Percentiles rank a stretch among this genome's conserved stretches.
These are phyloP conservation scores for Ophiosphaerella korrae DNA, from an alignment of 2,329 filamentous ascomycete species.

Conservation along the genomic window DNA sequence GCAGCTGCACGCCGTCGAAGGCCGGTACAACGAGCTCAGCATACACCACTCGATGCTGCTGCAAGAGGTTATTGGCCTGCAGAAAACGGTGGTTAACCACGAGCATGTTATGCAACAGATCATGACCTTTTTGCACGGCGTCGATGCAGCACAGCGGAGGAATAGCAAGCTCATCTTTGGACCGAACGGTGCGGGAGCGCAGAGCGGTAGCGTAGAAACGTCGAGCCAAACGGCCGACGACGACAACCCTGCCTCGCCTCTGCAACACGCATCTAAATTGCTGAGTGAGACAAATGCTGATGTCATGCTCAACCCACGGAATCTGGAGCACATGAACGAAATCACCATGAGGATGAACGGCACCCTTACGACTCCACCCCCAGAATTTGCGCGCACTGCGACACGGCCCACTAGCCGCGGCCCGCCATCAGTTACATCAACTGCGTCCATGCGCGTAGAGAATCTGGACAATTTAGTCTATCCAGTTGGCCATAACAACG, in stretches of 20 bases:
- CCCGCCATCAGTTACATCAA: conserved; percentile 56
- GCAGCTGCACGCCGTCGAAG: conserved; percentile 85
- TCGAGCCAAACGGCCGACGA: conserved; percentile 58
- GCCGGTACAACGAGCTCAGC: conserved; percentile 79
- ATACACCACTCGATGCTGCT: conserved; percentile 68
- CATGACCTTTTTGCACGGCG: conserved; percentile 69
- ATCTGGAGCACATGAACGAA: conserved; percentile 69
- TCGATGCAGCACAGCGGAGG: conserved; percentile 67
- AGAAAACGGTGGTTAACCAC: conserved; percentile 74
- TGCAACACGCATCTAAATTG: conserved; percentile 71
- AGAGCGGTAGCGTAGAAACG: conserved; percentile 49
- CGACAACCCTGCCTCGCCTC: conserved; percentile 68
- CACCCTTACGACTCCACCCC: conserved; percentile 61
- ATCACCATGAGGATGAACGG: conserved; percentile 60
- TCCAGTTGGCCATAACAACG: conserved; percentile 85
- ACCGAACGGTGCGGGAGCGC: conserved; percentile 44
- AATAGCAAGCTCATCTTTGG: conserved; percentile 59
- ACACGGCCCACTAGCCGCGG: conserved; percentile 52
- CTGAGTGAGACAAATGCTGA: conserved; percentile 69
- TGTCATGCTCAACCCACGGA: conserved; percentile 66
- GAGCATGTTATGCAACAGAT: conserved; percentile 73
- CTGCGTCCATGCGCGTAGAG: conserved; percentile 58
- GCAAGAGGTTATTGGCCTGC: conserved; percentile 67
- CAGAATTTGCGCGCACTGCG: conserved; percentile 58
- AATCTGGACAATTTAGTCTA: conserved; percentile 80